These are phyloP conservation scores for Coemansia sp. DNA, from an alignment of 192 early-diverging fungal genomes.

Conservation along the genomic window DNA sequence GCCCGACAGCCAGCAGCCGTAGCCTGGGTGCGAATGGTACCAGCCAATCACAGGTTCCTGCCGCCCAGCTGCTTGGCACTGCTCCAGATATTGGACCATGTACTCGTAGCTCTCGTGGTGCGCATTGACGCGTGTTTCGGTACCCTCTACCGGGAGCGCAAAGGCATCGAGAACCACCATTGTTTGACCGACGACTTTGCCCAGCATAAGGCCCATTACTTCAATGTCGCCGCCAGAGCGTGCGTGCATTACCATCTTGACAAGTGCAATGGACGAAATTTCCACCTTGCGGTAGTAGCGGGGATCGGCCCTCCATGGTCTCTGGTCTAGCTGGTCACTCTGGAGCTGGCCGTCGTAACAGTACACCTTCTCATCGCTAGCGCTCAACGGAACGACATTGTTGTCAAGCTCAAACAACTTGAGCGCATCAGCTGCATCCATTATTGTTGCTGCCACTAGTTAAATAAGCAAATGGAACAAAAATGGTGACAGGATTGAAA, in stretches of 20 bases:
- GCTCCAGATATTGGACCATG: slow-evolving; percentile 92
- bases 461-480: not conserved
- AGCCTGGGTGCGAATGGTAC: slow-evolving; percentile 99
- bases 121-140: slow-evolving; percentile 96
- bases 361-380: slow-evolving; percentile 77
- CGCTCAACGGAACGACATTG: slow-evolving; percentile 70
- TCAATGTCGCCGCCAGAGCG: slow-evolving; percentile 94
- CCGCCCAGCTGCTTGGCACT: slow-evolving; percentile 83
- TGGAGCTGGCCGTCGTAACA: slow-evolving; percentile 75
- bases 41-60: slow-evolving; percentile 94
- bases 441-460: slow-evolving; percentile 13
- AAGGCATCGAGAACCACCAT: slow-evolving; percentile 98
- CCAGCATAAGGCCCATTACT: slow-evolving; percentile 99
- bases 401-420: slow-evolving; percentile 65
- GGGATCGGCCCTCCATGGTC: slow-evolving; percentile 81
- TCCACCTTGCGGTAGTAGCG: slow-evolving; percentile 75
- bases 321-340: slow-evolving; percentile 61
- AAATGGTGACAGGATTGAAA: not conserved
- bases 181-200: slow-evolving; percentile 83
- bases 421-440: slow-evolving; percentile 30
- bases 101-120: slow-evolving; percentile 94
- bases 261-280: slow-evolving; percentile 93
- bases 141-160: slow-evolving; percentile 97
- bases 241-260: slow-evolving; percentile 99
- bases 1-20: slow-evolving; percentile 99